Percentiles rank a stretch among this genome's conserved stretches.
phyloP scores from a whole-genome alignment of 352 stramenopile genomes.

The Globisporangium paddicum region DNA sequence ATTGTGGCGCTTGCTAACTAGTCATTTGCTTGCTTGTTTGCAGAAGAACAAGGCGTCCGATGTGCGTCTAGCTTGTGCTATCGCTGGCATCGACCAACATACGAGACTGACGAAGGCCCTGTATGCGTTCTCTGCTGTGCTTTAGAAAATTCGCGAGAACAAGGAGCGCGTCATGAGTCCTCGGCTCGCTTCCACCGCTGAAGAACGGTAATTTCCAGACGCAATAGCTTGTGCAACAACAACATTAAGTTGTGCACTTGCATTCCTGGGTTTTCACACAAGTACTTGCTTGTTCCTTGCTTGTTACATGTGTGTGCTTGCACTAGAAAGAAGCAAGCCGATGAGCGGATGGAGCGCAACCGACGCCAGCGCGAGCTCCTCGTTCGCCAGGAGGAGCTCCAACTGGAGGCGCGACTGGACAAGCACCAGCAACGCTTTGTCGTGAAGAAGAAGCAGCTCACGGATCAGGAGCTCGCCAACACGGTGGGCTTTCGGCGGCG shows the following conservation, averaged over 20 bases:
- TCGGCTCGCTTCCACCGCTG: constrained; percentile 15
- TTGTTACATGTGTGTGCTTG: constrained; percentile 7
- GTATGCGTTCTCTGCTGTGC: not conserved
- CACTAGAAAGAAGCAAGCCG: constrained; percentile 61
- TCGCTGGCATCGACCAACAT: not conserved
- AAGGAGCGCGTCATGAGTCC: constrained; percentile 31
- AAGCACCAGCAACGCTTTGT: constrained; percentile 33
- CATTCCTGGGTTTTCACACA: not conserved
- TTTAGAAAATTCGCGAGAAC: constrained; percentile 64
- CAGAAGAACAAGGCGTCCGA: constrained; percentile 37
- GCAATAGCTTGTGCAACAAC: not conserved
- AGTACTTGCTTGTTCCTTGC: not conserved
- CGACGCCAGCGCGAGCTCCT: constrained; percentile 40
- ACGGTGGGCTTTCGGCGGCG: constrained; percentile 28
- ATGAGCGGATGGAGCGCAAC: constrained; percentile 40
- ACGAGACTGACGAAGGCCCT: not conserved
- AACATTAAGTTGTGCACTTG: not conserved
- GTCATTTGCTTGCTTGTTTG: not conserved
- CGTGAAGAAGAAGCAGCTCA: constrained; percentile 14
- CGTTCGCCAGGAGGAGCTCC: constrained; percentile 32
- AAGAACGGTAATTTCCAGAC: constrained; percentile 17
- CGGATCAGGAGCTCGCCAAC: constrained; percentile 25
- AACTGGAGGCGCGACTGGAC: constrained; percentile 25
- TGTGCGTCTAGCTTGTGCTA: constrained; percentile 1
- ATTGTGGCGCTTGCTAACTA: not conserved